phyloP scores from a whole-genome alignment of 129 eudicot genomes.

The Arctium minus region DNA sequence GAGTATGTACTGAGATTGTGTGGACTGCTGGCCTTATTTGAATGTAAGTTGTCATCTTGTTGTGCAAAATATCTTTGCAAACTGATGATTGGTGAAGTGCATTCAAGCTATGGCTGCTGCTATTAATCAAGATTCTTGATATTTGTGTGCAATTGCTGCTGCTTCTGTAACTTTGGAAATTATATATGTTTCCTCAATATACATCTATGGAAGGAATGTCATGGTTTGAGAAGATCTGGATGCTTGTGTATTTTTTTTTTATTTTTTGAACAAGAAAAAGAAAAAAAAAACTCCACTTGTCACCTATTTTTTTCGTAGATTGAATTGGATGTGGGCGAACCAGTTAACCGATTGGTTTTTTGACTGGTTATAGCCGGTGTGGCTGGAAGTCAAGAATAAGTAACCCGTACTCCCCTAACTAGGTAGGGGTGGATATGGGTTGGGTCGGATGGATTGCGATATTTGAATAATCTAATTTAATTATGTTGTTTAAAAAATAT shows the following conservation, averaged over 20 bases:
- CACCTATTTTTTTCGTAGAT: too few relatives aligned
- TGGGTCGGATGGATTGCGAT: too few relatives aligned
- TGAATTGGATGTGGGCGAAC: too few relatives aligned
- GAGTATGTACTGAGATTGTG: neutral
- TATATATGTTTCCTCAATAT: neutral
- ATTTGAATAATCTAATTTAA: too few relatives aligned
- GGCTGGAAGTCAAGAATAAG: too few relatives aligned
- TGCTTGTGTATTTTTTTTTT: neutral
- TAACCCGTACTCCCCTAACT: too few relatives aligned
- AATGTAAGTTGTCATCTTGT: constrained; percentile 20
- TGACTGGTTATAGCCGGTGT: too few relatives aligned
- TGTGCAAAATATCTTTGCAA: constrained; percentile 30
- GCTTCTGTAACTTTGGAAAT: constrained; percentile 11
- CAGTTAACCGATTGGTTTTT: too few relatives aligned
- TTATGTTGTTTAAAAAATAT: too few relatives aligned
- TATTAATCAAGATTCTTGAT: constrained; percentile 10
- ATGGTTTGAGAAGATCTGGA: neutral
- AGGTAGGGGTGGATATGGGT: too few relatives aligned
- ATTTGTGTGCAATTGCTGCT: constrained; percentile 11
- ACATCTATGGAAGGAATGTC: neutral
- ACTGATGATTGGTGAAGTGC: constrained; percentile 13
- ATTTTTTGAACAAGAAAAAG: too few relatives aligned
- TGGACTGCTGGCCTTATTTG: neutral
- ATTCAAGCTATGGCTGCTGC: neutral
- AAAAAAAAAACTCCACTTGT: neutral